Evolutionary conservation across 345 rosid genomes (phyloP).

Genomic region (Eucalyptus leucophloia): DNA sequence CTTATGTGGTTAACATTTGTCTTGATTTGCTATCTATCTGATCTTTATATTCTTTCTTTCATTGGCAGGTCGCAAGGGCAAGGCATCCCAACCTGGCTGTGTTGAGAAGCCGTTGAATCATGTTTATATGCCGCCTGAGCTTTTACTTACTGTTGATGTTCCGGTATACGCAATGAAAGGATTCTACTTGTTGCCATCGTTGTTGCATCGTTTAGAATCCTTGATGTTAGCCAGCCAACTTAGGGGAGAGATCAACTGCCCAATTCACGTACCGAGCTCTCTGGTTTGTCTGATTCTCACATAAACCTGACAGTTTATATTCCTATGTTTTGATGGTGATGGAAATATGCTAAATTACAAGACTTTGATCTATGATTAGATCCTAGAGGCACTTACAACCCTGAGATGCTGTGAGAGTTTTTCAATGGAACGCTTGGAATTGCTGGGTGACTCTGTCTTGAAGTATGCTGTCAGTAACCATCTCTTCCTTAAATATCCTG

Average conservation of each 20-base stretch:
- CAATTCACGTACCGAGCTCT: slow-evolving; percentile 35
- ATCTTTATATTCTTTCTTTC: not conserved
- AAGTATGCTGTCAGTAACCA: slow-evolving; percentile 73
- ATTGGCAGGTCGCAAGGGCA: not conserved
- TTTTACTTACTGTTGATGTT: slow-evolving; percentile 41
- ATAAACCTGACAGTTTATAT: not conserved
- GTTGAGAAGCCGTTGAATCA: slow-evolving; percentile 30
- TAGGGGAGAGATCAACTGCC: slow-evolving; percentile 59
- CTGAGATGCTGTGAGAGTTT: slow-evolving; percentile 56
- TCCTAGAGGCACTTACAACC: slow-evolving; percentile 76
- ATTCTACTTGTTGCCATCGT: slow-evolving; percentile 68
- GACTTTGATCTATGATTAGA: slow-evolving; percentile 20
- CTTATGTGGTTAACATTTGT: not conserved
- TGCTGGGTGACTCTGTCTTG: slow-evolving; percentile 92
- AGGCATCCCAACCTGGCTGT: slow-evolving; percentile 9
- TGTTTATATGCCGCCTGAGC: slow-evolving; percentile 84
- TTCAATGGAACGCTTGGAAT: slow-evolving; percentile 94
- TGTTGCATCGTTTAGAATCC: slow-evolving; percentile 76
- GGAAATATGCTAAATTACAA: not conserved
- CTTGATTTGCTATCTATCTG: not conserved
- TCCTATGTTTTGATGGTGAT: not conserved
- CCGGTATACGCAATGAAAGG: slow-evolving; percentile 34
- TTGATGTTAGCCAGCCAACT: slow-evolving; percentile 86
- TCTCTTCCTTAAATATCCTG: slow-evolving; percentile 56
- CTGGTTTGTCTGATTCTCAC: slow-evolving; percentile 29